Evolutionary conservation across 1,139 yeast species (phyloP), one percentile per base, ranked within the genome.

Genomic region (Sugiyamaella grinbergsii): DNA sequence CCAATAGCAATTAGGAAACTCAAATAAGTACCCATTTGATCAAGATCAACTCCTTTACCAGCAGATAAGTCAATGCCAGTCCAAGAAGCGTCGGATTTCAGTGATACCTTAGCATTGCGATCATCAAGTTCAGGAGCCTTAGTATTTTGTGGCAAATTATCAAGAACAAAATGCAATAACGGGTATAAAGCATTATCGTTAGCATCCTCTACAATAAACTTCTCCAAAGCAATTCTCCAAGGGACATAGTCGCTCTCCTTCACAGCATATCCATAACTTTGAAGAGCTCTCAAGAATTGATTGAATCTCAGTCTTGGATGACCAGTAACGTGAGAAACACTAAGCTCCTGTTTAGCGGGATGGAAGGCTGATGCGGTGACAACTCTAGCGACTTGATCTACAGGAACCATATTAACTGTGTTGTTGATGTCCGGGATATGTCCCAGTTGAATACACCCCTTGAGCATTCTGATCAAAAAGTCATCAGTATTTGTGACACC

Each of bases 121-220:
- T 93, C 98, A 65, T 90, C 96, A 60, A 93, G 77, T 68, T 91
- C 97, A 2, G 98, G 98, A 7, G 98, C 98, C 69, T 84, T 86
- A 42, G 97, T 87, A 66, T 83, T 84, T 57, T 84, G 85, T 5
- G 97, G 97, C 62, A 93, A 78, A 66, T 91, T 84, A 63, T 90
- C 98, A 59, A 93, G 77, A 10, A 91, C 98, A 73, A 93, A 88
- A 71, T 93, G 98, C 60, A 93, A 76, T 62, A 93, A 76, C 56
- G 99, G 98, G 75, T 82, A 93, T 58, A 93, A 76, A 0, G 98
- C 98, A 58, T 84, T 85, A 59, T 89, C 96, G 54, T 81, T 77
- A 29, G 83, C 74, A 39, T 76, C 80, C 52, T 80, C 85, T 49
- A 84, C 80, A 37, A 91, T 96, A 63, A 77, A 87, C 55, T 76